Evolutionary conservation across 805 yeast genomes (phyloP).

Genomic region (Starmerella gropengiesseri): DNA sequence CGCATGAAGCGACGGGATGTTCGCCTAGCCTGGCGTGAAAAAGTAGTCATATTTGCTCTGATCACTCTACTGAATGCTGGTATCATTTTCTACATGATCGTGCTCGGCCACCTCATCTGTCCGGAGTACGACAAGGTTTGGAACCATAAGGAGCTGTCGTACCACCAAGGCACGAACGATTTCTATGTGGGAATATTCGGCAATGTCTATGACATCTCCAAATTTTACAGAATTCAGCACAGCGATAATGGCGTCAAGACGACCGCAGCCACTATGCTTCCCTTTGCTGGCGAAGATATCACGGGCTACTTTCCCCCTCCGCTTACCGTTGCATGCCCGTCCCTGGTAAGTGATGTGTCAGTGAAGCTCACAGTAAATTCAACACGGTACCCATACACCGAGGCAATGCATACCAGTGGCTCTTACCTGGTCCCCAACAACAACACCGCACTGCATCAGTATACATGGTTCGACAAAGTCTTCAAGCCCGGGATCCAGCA

Average conservation of each 20-base stretch:
- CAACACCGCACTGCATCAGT: constrained; percentile 29
- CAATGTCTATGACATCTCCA: constrained; percentile 33
- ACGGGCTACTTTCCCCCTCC: constrained; percentile 35
- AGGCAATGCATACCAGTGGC: constrained; percentile 31
- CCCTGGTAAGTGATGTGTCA: constrained; percentile 28
- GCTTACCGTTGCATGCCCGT: constrained; percentile 33
- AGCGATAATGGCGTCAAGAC: constrained; percentile 32
- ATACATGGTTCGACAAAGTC: constrained; percentile 31
- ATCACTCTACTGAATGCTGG: constrained; percentile 31
- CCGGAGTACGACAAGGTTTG: constrained; percentile 35
- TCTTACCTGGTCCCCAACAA: constrained; percentile 23
- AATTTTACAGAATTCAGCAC: constrained; percentile 33
- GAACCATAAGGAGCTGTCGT: constrained; percentile 29
- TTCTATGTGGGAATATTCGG: constrained; percentile 34
- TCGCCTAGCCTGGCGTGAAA: constrained; percentile 37
- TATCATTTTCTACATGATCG: constrained; percentile 36
- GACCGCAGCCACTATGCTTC: constrained; percentile 28
- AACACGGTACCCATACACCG: constrained; percentile 25
- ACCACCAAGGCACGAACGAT: constrained; percentile 31
- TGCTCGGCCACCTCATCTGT: constrained; percentile 32
- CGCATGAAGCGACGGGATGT: constrained; percentile 35
- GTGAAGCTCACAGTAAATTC: constrained; percentile 28
- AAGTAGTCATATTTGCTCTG: constrained; percentile 30
- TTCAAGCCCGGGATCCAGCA: constrained; percentile 30
- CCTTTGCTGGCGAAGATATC: constrained; percentile 33